Percentiles rank a stretch among this genome's conserved stretches.
Evolutionary conservation across 306 rosid genomes (phyloP).

Genomic region (Cyamopsis tetragonoloba): DNA sequence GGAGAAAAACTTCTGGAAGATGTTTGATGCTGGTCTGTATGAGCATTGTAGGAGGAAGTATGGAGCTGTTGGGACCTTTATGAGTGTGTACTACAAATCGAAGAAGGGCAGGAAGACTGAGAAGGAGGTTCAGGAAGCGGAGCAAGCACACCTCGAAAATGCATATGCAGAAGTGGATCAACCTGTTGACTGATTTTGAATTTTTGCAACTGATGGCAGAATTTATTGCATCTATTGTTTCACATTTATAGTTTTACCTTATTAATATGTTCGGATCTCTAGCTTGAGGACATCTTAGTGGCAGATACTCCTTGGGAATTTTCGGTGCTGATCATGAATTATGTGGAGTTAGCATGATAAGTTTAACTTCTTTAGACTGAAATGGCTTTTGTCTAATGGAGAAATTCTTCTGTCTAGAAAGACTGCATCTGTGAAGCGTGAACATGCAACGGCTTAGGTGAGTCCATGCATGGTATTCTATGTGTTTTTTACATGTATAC

Average conservation of each 20-base stretch:
- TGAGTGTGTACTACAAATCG: constrained; percentile 95
- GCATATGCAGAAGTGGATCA: constrained; percentile 76
- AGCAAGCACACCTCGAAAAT: constrained; percentile 77
- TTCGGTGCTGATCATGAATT: constrained; percentile 6
- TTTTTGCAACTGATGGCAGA: constrained; percentile 19
- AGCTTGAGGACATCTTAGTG: constrained; percentile 19
- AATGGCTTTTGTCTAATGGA: neutral
- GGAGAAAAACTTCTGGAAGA: constrained; percentile 90
- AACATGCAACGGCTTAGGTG: no score
- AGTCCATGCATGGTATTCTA: neutral
- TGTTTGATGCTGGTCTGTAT: constrained; percentile 84
- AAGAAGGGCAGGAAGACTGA: constrained; percentile 98
- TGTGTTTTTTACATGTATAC: neutral
- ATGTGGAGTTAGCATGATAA: constrained; percentile 28
- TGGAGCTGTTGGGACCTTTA: constrained; percentile 85
- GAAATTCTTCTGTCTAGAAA: neutral
- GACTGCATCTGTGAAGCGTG: neutral
- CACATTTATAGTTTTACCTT: constrained; percentile 3
- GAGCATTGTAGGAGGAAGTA: constrained; percentile 77
- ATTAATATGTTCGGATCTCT: constrained; percentile 12
- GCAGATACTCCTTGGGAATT: constrained; percentile 26
- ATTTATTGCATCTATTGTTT: neutral
- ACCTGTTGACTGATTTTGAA: constrained; percentile 40
- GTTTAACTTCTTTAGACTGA: constrained; percentile 25
- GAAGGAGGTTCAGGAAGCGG: constrained; percentile 97